Conservation (phyloP, 2,329 filamentous ascomycete genomes). For the Lecanicillium sp. region DNA sequence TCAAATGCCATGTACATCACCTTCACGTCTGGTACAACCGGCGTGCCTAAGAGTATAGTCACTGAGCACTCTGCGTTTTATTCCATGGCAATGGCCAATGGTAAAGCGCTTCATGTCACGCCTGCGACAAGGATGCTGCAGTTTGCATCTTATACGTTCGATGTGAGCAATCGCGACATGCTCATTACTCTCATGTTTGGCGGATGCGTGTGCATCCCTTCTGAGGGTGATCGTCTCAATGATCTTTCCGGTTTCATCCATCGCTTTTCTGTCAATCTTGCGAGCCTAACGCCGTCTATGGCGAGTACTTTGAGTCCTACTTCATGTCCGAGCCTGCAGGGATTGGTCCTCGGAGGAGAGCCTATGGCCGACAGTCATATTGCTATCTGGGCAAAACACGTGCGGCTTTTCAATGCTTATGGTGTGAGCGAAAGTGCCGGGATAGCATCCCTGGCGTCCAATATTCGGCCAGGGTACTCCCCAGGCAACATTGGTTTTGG, state of each 20-base stretch:
- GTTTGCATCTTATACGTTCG: constrained; percentile 8
- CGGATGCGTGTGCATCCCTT: constrained; percentile 12
- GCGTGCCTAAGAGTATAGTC: constrained; percentile 44
- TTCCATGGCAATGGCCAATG: constrained; percentile 13
- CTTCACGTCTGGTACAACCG: constrained; percentile 48
- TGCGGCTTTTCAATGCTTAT: not conserved
- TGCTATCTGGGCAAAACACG: not conserved
- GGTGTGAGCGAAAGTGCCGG: not conserved
- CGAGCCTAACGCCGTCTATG: not conserved
- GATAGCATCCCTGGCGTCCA: not conserved
- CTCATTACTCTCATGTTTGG: not conserved
- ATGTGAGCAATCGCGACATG: not conserved
- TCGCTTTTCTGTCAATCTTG: constrained; percentile 7
- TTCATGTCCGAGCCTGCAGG: not conserved
- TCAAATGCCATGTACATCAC: constrained; percentile 37
- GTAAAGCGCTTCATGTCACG: not conserved
- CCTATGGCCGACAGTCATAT: too few relatives aligned
- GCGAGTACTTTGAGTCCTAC: not conserved
- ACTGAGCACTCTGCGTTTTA: constrained; percentile 18
- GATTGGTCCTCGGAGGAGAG: too few relatives aligned
- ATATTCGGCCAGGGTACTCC: not conserved
- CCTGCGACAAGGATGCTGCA: not conserved
- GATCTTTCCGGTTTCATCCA: constrained; percentile 8
- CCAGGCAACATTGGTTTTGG: constrained; percentile 2
- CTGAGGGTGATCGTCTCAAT: constrained; percentile 5